Evolutionary conservation across 768 basidiomycete genomes (phyloP).

Genomic region (Agrocybe pediades): DNA sequence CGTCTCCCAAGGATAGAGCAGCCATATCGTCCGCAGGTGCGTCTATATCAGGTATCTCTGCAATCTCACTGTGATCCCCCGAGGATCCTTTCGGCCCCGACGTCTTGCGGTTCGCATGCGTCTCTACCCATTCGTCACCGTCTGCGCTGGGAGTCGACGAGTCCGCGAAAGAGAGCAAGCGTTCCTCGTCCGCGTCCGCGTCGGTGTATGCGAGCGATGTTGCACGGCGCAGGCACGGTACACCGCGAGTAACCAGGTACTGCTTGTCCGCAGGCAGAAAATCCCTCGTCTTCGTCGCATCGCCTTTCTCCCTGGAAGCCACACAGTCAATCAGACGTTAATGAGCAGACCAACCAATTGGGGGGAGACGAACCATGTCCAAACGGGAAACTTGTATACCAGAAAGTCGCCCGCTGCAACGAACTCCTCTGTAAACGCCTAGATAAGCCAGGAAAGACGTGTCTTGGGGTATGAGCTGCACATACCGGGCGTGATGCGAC

Average conservation of each 20-base stretch:
- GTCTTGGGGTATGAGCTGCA: conserved; percentile 13
- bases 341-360: not conserved
- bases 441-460: conserved; percentile 18
- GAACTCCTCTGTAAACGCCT: conserved; percentile 76
- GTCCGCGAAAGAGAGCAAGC: conserved; percentile 82
- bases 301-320: conserved; percentile 92
- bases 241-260: conserved; percentile 92
- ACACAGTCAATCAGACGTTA: conserved; percentile 3
- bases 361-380: conserved; percentile 75
- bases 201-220: conserved; percentile 93
- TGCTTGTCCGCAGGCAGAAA: conserved; percentile 97
- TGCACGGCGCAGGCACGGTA: conserved; percentile 95
- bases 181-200: conserved; percentile 95
- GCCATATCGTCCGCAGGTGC: conserved; percentile 47
- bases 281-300: conserved; percentile 81
- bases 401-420: conserved; percentile 98
- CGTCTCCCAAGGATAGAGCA: conserved; percentile 41
- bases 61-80: conserved; percentile 65
- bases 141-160: conserved; percentile 51
- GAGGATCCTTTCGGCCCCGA: conserved; percentile 53
- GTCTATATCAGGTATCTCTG: conserved; percentile 88
- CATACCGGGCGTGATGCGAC: conserved; percentile 90
- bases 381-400: conserved; percentile 97
- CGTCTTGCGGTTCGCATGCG: conserved; percentile 79
- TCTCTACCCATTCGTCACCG: conserved; percentile 97